A percentile compares a stretch with the other conserved stretches of the same genome.
Evolutionary conservation across 1,139 yeast species (phyloP).

Genomic region (Candida neerlandica): DNA sequence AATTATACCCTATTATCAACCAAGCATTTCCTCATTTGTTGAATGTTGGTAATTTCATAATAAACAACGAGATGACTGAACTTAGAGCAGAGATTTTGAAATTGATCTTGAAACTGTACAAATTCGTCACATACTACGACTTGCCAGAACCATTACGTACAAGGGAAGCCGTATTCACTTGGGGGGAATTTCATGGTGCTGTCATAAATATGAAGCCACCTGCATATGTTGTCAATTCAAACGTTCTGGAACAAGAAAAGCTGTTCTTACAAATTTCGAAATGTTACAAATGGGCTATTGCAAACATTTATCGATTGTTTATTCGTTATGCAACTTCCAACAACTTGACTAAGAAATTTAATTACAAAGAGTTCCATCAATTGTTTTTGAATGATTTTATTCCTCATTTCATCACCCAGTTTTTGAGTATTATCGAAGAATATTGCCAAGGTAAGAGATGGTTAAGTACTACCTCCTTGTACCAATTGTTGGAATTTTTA

Average conservation of each 20-base stretch:
- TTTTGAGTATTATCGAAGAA: slow-evolving; percentile 64
- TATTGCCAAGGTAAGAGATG: slow-evolving; percentile 72
- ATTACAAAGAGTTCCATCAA: slow-evolving; percentile 52
- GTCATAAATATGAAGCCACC: slow-evolving; percentile 68
- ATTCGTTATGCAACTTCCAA: slow-evolving; percentile 63
- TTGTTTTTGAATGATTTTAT: slow-evolving; percentile 58
- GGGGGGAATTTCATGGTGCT: slow-evolving; percentile 80
- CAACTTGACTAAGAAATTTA: slow-evolving; percentile 49
- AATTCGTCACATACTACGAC: slow-evolving; percentile 79
- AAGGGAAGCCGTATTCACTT: slow-evolving; percentile 57
- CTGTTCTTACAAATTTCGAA: slow-evolving; percentile 51
- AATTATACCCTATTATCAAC: slow-evolving; percentile 60
- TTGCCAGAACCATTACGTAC: slow-evolving; percentile 71
- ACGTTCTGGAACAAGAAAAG: slow-evolving; percentile 36
- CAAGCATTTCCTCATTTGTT: slow-evolving; percentile 72
- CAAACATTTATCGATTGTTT: slow-evolving; percentile 75
- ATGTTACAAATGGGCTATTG: slow-evolving; percentile 89
- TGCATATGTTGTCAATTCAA: slow-evolving; percentile 34
- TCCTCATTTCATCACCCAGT: slow-evolving; percentile 70
- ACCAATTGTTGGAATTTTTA: slow-evolving; percentile 67
- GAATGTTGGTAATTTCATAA: slow-evolving; percentile 62
- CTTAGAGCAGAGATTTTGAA: slow-evolving; percentile 74
- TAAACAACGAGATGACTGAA: slow-evolving; percentile 42
- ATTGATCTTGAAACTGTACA: slow-evolving; percentile 74
- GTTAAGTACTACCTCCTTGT: slow-evolving; percentile 70